Evolutionary conservation across 768 basidiomycete genomes (phyloP).

Genomic region (Filobasidium floriforme): DNA sequence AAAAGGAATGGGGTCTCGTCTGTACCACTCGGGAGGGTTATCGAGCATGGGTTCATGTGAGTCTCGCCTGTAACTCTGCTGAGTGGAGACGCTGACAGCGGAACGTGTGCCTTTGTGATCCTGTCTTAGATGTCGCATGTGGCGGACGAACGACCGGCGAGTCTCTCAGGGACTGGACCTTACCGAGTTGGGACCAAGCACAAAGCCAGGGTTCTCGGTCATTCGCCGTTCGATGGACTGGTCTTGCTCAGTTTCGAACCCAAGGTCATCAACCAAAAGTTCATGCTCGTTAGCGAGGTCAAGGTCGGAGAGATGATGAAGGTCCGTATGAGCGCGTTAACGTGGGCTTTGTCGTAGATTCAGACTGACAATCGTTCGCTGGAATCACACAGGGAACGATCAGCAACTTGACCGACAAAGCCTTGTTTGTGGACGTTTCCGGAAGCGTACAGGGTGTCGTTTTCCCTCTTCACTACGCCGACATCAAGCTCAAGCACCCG

Average conservation of each 20-base stretch:
- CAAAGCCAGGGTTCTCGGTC: conserved; percentile 76
- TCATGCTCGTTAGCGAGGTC: conserved; percentile 72
- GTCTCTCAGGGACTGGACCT: conserved; percentile 62
- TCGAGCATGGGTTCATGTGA: conserved; percentile 79
- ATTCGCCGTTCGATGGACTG: conserved; percentile 75
- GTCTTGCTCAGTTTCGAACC: conserved; percentile 78
- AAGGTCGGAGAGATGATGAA: conserved; percentile 78
- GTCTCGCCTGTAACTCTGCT: conserved; percentile 38
- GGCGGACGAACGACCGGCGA: conserved; percentile 79
- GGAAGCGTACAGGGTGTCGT: conserved; percentile 85
- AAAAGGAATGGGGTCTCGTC: conserved; percentile 72
- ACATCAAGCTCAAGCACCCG: conserved; percentile 88
- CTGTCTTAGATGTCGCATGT: conserved; percentile 75
- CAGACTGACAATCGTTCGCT: neutral
- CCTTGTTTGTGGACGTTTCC: conserved; percentile 74
- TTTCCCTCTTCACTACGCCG: conserved; percentile 92
- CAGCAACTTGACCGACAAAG: conserved; percentile 70
- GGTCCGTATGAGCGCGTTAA: conserved; percentile 46
- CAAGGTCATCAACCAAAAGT: conserved; percentile 74
- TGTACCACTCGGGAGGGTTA: conserved; percentile 59
- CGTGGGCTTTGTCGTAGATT: neutral
- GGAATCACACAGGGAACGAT: conserved; percentile 52
- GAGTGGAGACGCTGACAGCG: neutral
- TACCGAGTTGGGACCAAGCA: conserved; percentile 76
- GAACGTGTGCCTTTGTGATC: too few relatives aligned